Conservation (phyloP, 176 grass and related monocot genomes). For the Secale cereale region DNA sequence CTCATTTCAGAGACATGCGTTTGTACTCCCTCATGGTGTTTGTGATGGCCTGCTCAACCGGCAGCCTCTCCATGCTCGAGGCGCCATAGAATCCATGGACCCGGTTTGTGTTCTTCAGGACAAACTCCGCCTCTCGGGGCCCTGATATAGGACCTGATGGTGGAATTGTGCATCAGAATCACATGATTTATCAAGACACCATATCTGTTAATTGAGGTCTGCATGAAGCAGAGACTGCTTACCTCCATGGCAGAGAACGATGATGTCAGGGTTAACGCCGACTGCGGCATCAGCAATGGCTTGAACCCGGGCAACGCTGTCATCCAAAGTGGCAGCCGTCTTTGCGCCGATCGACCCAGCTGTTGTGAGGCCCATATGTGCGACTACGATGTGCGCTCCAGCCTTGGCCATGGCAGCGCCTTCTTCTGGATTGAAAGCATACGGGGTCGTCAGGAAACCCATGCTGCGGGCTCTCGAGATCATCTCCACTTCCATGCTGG, state of each 20-base stretch:
- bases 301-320: constrained; percentile 61
- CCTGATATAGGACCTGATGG: constrained; percentile 82
- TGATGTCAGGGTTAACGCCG: constrained; percentile 65
- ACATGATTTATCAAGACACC: constrained; percentile 18
- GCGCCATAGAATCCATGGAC: constrained; percentile 97
- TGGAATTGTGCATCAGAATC: neutral
- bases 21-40: constrained; percentile 85
- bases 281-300: constrained; percentile 71
- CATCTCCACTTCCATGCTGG: constrained; percentile 93
- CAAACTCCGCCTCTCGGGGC: constrained; percentile 70
- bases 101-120: constrained; percentile 70
- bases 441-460: constrained; percentile 87
- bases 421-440: constrained; percentile 85
- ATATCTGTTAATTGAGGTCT: neutral
- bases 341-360: constrained; percentile 88
- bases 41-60: constrained; percentile 86
- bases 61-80: constrained; percentile 91
- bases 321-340: constrained; percentile 64
- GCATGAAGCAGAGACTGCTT: neutral
- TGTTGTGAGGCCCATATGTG: constrained; percentile 94
- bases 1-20: constrained; percentile 70
- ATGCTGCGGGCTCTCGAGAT: constrained; percentile 70
- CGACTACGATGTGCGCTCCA: constrained; percentile 78
- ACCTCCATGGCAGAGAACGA: constrained; percentile 95
- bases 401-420: constrained; percentile 77